Evolutionary conservation across 768 basidiomycete genomes (phyloP), one percentile per base, ranked within the genome.

Genomic region (Plicaturopsis crispa): DNA sequence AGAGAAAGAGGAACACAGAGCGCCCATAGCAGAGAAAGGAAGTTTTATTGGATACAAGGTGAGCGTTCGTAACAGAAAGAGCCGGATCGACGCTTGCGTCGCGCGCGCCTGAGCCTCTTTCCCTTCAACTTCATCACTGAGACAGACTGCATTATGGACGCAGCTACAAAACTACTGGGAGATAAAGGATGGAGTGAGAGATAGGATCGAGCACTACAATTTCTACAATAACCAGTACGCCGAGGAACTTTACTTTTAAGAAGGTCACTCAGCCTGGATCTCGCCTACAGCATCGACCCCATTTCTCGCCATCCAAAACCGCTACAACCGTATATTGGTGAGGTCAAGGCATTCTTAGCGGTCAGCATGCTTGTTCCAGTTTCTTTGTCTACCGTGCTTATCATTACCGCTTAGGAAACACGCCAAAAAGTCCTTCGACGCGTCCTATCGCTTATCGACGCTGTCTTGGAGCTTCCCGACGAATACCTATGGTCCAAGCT

Each of bases 21-120:
- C 61, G 6, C 55, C 53, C 10, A 62, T 61, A 23, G 56, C 55
- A 12, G 58, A 62, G 35, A 39, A 59, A 34, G 61, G 59, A n/a
- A 54, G 56, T 1, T 61, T 58, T 34, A 57, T 54, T 19, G 59
- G 61, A 12, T 61, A 62, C 45, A 62, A 62, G 42, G 59, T 59
- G 19, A 12, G n/a, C n/a, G 45, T 17, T 11, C 7, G 13, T 30
- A 12, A 17, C n/a, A n/a, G n/a, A n/a, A n/a, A n/a, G n/a, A n/a
- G n/a, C n/a, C n/a, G n/a, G n/a, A n/a, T n/a, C n/a, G n/a, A n/a
- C n/a, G n/a, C n/a, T n/a, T n/a, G n/a, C n/a, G n/a, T n/a, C n/a
- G n/a, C n/a, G n/a, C n/a, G n/a, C n/a, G n/a, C n/a, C n/a, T 30
- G 6, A 22, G 10, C 17, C 7, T 18, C 8, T 19, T 16, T 17